These are phyloP conservation scores for Dactylellina haptotyla DNA, from an alignment of 2,329 filamentous ascomycete species.

Conservation along the genomic window DNA sequence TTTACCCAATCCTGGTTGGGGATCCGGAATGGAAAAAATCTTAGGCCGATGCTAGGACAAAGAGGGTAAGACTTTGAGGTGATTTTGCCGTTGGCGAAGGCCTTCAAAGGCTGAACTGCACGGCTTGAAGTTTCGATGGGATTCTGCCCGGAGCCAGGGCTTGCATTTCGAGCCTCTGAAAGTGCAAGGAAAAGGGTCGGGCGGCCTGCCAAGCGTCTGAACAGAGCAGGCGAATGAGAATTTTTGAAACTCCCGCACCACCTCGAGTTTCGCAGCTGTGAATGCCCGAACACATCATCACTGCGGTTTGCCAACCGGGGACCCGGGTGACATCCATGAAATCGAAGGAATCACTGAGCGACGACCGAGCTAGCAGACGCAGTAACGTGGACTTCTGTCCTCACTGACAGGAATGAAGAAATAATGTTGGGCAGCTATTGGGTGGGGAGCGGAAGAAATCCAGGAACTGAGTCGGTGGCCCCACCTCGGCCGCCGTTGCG, in stretches of 20 bases:
- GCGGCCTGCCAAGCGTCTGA: too few species aligned
- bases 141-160: constrained; percentile 25
- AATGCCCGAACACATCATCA: constrained; percentile 41
- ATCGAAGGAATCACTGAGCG: too few species aligned
- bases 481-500: constrained; percentile 22
- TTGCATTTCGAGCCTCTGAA: constrained; percentile 32
- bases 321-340: constrained; percentile 41
- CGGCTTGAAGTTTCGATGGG: constrained; percentile 5
- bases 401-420: too few species aligned
- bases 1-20: constrained; percentile 46
- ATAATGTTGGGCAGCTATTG: constrained; percentile 1
- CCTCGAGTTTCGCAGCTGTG: constrained; percentile 10
- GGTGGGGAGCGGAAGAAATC: constrained; percentile 20
- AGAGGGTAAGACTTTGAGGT: constrained; percentile 29
- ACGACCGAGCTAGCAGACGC: too few species aligned
- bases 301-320: constrained; percentile 20
- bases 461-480: constrained; percentile 11
- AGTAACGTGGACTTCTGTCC: constrained; percentile 27
- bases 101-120: constrained; percentile 41
- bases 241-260: constrained; percentile 49
- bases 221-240: constrained; percentile 44
- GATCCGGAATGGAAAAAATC: constrained; percentile 45
- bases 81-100: constrained; percentile 33
- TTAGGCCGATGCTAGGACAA: constrained; percentile 33
- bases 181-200: constrained; percentile 14